Base-by-base conservation (phyloP, 2,329 filamentous ascomycete genomes). In the Helminthosporium solani region DNA sequence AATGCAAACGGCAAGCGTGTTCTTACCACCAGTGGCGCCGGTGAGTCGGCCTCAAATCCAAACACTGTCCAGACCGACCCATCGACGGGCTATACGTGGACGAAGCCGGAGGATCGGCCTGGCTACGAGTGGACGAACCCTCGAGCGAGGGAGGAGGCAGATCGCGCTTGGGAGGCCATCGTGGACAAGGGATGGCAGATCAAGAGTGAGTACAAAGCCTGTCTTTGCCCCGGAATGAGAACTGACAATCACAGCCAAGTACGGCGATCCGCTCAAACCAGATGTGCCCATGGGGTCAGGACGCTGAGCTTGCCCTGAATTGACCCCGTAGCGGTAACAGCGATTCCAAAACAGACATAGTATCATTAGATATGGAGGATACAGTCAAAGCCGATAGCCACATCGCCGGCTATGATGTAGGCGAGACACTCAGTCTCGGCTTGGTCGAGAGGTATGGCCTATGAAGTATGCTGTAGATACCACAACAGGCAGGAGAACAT, bases 1-100 rank as follows among this genome's bases (percentile, higher is more conserved):
- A 71, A 71, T 50, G 63, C 61, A 3, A 71, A 71, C 49, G 68
- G 67, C 23, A 71, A 71, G 50, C 61, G 68, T 16, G 49, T 45
- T 16, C 42, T 45, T 2, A 33, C 42, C 9, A 23, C 42, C 7
- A 40, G 48, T 1, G 44, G 47, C 7, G 44, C 37, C 27, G 35
- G 51, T 11, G 19, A 27, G 12, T 52, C 46, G 14, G 39, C 44
- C 9, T 35, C 15, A 15, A 20, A 5, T 2, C 15, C 28, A 14
- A 50, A 61, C 30, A 44, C 56, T 11, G 54, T 47, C n/a, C 52
- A 59, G 5, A 52, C 51, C 18, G 58, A 63, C 23, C 31, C 48
- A n/a, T 44, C 66, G 39, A 68, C 65, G 4, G 70, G 70, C 5
- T 72, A 72, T 40, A 53, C 54, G 52, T 72, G 70, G 70, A 56